Base-by-base conservation (phyloP, 192 early-diverging fungal genomes). In the Linnemannia zychae region DNA sequence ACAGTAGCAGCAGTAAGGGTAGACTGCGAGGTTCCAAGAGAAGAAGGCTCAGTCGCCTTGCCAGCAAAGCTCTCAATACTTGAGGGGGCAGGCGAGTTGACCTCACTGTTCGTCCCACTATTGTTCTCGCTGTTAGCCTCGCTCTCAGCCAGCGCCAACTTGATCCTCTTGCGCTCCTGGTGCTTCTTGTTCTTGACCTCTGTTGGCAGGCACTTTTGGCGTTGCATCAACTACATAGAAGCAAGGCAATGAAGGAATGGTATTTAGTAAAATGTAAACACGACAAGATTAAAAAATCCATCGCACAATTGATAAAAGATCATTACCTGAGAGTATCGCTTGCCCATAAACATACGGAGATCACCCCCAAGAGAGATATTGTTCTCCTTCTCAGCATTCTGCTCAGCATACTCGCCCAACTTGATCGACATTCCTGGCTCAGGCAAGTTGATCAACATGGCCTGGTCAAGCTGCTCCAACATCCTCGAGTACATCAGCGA, bases 401-500 rank as follows among this genome's bases (percentile, higher is more conserved):
- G 76, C 31, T 72, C 37, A 28, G 78, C 83, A 63, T 85, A 79
- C 7, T 85, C 83, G 0, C 83, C 83, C 36, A 85, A 28, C 63
- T 24, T 15, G 24, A 76, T 73, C 57, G 31, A 66, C 11, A 76
- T 33, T 31, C 83, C 83, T 28, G 71, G 76, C 40, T 76, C 77
- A 36, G 77, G 77, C 18, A 85, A 36, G 67, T 85, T 79, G 50
- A 38, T 24, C 60, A 88, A 53, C 80, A 78, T 75, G 1, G 75
- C 79, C 40, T 80, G 38, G 17, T 86, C 84, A 37, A 88, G 49
- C 38, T 79, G 63, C 22, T 87, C 68, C 36, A 92, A 48, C 75
- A 91, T 83, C 49, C 87, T 84, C 60, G 88, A 84, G 68, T 81
- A 89, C 77, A 91, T 82, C 76, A 90, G 50, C 0, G 89, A 79